phyloP scores from a whole-genome alignment of 78 protist species.

The Planoprotostelium fungivorum region DNA sequence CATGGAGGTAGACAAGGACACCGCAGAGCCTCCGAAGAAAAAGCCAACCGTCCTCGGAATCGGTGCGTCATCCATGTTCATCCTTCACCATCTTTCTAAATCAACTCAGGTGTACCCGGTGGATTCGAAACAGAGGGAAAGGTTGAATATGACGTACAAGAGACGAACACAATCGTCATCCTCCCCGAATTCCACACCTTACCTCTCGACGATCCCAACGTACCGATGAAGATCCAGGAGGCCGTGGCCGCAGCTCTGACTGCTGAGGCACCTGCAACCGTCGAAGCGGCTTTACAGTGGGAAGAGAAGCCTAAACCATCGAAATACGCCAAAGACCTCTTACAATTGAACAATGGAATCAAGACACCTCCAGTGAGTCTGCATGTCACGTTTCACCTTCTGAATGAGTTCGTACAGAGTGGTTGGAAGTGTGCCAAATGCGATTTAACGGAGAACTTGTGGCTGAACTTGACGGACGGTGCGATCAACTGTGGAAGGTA shows the following conservation, averaged over 20 bases:
- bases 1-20: conserved; percentile 19
- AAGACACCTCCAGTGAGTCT: conserved; percentile 54
- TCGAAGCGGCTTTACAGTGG: conserved; percentile 26
- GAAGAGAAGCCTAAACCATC: conserved; percentile 37
- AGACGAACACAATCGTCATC: conserved; percentile 18
- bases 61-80: background rate
- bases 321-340: conserved; percentile 60
- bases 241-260: conserved; percentile 11
- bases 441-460: conserved; percentile 69
- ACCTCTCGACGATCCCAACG: conserved; percentile 5
- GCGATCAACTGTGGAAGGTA: conserved; percentile 83
- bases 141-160: conserved; percentile 20
- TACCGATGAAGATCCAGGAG: conserved; percentile 30
- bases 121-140: conserved; percentile 34
- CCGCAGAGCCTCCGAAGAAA: conserved; percentile 51
- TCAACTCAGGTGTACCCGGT: conserved; percentile 34
- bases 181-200: conserved; percentile 18
- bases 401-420: background rate
- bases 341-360: conserved; percentile 63
- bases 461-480: conserved; percentile 92
- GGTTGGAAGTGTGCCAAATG: conserved; percentile 5
- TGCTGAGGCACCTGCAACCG: conserved; percentile 14
- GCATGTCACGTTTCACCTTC: conserved; percentile 19
- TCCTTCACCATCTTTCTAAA: background rate
- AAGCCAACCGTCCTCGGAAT: conserved; percentile 59